Conservation (phyloP, 2,329 filamentous ascomycete species). For the Rhinocladiella similis region DNA sequence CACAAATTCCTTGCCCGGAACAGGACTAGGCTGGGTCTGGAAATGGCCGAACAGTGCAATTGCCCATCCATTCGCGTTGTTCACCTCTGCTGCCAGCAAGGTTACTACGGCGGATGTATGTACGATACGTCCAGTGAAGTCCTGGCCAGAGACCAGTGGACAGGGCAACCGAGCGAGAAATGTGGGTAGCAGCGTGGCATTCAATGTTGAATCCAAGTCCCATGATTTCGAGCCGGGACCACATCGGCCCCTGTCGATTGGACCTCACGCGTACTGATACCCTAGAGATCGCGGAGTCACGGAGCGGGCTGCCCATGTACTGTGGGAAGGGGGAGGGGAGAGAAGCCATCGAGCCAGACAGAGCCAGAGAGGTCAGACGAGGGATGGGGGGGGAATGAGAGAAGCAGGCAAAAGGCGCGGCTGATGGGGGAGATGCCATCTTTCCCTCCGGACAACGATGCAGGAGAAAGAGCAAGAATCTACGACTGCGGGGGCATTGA, state of each 20-base stretch:
- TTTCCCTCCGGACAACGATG: too few relatives aligned
- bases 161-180: background rate
- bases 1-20: constrained; percentile 1
- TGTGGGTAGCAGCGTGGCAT: constrained; percentile 3
- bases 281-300: background rate
- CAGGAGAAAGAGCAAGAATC: background rate
- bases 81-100: too few relatives aligned
- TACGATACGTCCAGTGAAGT: background rate
- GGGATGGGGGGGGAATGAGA: too few relatives aligned
- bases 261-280: background rate
- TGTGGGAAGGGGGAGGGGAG: background rate
- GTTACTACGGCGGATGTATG: too few relatives aligned
- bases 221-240: background rate
- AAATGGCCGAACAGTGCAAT: background rate
- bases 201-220: background rate
- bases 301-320: too few relatives aligned
- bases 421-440: too few relatives aligned
- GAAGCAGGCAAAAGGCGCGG: too few relatives aligned
- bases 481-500: background rate
- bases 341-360: background rate
- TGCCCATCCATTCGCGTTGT: background rate
- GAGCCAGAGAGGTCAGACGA: too few relatives aligned
- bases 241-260: background rate
- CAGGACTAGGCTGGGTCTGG: background rate
- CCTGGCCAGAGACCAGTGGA: background rate